Conservation (phyloP, 257 asterid genomes). For the Capsicum pubescens region DNA sequence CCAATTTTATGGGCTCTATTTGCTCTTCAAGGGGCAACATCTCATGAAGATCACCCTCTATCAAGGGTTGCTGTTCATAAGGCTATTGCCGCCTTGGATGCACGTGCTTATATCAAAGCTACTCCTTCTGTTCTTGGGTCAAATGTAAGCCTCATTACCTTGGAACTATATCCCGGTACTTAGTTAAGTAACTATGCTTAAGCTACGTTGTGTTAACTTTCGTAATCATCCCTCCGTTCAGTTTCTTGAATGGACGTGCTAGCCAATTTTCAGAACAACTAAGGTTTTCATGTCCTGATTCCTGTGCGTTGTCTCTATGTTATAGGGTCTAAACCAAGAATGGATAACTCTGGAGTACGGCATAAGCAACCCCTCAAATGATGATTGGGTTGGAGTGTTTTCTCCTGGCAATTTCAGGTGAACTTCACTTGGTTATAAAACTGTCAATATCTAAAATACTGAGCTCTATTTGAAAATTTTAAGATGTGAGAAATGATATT, state of each 20-base stretch:
- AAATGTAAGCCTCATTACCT: slow-evolving; percentile 50
- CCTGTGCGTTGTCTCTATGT: not conserved
- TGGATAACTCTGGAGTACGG: slow-evolving; percentile 70
- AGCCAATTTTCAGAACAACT: not conserved
- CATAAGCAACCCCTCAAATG: slow-evolving; percentile 59
- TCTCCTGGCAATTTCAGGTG: slow-evolving; percentile 96
- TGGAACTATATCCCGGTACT: not conserved
- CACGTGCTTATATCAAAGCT: slow-evolving; percentile 61
- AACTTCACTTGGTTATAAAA: slow-evolving; percentile 1
- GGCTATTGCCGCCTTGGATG: slow-evolving; percentile 61
- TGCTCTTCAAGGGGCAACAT: slow-evolving; percentile 50
- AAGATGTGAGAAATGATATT: not conserved
- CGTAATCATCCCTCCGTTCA: not conserved
- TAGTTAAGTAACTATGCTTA: slow-evolving; percentile 14
- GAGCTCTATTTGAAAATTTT: not conserved
- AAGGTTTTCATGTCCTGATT: slow-evolving; percentile 14
- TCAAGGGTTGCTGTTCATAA: slow-evolving; percentile 61
- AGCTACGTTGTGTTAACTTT: not conserved
- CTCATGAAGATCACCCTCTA: slow-evolving; percentile 85
- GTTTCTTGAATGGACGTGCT: not conserved
- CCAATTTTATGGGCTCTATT: slow-evolving; percentile 57
- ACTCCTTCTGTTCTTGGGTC: slow-evolving; percentile 81
- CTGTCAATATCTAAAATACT: slow-evolving; percentile 12
- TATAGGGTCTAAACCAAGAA: slow-evolving; percentile 60
- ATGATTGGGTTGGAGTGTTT: slow-evolving; percentile 96